Evolutionary conservation across 352 stramenopile genomes (phyloP).

Genomic region (Pythium insidiosum): DNA sequence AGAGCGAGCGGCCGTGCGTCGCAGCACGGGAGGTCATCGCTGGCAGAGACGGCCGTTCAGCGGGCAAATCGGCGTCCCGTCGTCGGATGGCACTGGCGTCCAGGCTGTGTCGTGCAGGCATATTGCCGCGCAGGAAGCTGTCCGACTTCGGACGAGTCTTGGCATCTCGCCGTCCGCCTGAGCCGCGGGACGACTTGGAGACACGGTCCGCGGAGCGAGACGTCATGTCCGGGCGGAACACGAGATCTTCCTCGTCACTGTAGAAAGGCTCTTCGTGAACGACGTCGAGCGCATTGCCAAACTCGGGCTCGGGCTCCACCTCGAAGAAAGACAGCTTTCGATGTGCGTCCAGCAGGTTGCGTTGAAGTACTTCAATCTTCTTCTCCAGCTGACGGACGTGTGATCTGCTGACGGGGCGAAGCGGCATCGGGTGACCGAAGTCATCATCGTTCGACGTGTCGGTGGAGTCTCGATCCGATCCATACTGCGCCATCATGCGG

Average conservation of each 20-base stretch:
- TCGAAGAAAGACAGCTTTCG: conserved; percentile 54
- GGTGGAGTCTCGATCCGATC: conserved; percentile 1
- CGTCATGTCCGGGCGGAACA: conserved; percentile 3
- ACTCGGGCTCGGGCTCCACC: conserved; percentile 42
- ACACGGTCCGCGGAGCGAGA: no score
- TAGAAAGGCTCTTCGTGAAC: conserved; percentile 23
- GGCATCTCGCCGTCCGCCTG: no score
- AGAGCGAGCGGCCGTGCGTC: conserved; percentile 17
- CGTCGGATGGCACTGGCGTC: conserved; percentile 6
- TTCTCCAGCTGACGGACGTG: conserved; percentile 28
- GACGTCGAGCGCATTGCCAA: conserved; percentile 18
- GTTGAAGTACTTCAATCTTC: conserved; percentile 56
- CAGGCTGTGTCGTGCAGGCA: conserved; percentile 6
- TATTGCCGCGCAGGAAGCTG: neutral
- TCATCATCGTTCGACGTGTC: conserved; percentile 6
- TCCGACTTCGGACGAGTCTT: conserved; percentile 7
- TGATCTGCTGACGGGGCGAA: conserved; percentile 5
- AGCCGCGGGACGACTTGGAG: no score
- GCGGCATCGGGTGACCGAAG: neutral
- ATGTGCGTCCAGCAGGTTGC: conserved; percentile 46
- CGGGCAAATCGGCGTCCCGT: conserved; percentile 11
- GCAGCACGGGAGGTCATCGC: conserved; percentile 4
- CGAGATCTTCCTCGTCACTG: conserved; percentile 2
- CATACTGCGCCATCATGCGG: conserved; percentile 31
- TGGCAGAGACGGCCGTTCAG: conserved; percentile 2